Conservation (phyloP, 495 filamentous ascomycete species). For the Extremus antarcticus region DNA sequence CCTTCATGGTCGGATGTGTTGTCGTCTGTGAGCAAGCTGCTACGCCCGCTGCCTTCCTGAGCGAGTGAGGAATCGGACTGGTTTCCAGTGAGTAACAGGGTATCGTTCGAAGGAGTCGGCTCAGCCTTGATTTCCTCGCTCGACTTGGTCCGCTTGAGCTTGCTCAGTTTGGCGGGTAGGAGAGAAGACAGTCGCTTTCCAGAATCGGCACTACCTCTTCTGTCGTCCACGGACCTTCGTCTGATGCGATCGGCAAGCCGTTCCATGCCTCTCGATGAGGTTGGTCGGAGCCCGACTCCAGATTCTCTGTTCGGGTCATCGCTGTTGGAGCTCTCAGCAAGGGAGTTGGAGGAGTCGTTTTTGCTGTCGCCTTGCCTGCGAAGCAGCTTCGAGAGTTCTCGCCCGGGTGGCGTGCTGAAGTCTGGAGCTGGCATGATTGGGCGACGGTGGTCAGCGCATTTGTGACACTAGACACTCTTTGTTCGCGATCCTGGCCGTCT, state of each 20-base stretch:
- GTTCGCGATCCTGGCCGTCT: too few species aligned
- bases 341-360: constrained; percentile 23
- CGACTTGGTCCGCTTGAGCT: constrained; percentile 26
- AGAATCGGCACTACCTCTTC: constrained; percentile 21
- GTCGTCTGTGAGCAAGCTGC: constrained; percentile 53
- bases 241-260: constrained; percentile 20
- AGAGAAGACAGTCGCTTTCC: constrained; percentile 43
- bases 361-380: constrained; percentile 8
- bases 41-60: constrained; percentile 34
- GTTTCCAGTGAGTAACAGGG: neutral
- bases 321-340: constrained; percentile 20
- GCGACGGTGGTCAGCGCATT: neutral
- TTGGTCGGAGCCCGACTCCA: constrained; percentile 11
- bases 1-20: constrained; percentile 56
- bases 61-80: constrained; percentile 28
- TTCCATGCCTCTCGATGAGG: constrained; percentile 27
- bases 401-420: neutral
- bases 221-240: constrained; percentile 13
- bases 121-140: neutral
- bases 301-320: constrained; percentile 10
- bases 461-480: neutral
- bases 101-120: neutral
- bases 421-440: constrained; percentile 11
- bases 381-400: constrained; percentile 8
- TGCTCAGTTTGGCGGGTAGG: constrained; percentile 40